Conservation (phyloP, 2,329 filamentous ascomycete genomes). For the Apiospora arundinis region DNA sequence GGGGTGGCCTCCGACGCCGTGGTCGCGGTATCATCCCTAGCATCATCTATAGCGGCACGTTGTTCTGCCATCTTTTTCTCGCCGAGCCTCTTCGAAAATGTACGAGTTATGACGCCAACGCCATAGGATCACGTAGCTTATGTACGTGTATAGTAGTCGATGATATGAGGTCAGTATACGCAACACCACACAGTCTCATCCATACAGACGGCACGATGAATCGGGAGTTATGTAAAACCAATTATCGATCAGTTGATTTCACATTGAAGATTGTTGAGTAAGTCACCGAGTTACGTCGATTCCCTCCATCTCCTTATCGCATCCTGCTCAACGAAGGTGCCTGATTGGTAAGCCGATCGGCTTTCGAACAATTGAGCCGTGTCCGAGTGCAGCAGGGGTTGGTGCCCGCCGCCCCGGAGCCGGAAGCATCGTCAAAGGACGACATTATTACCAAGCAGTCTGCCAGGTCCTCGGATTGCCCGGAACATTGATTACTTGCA, state of each 20-base stretch:
- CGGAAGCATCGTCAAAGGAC: background rate
- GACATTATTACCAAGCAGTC: background rate
- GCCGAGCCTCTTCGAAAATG: background rate
- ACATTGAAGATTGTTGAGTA: background rate
- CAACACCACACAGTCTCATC: background rate
- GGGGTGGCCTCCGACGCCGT: conserved; percentile 36
- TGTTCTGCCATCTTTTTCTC: background rate
- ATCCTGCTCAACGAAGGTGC: background rate
- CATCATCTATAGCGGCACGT: background rate
- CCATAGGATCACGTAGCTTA: background rate
- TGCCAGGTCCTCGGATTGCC: conserved; percentile 13
- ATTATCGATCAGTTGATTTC: background rate
- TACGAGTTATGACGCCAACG: background rate
- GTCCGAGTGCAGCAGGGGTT: background rate
- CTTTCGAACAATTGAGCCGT: background rate
- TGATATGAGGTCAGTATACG: background rate
- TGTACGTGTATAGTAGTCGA: background rate
- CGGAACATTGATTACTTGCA: background rate
- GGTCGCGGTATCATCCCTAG: conserved; percentile 7
- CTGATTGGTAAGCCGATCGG: conserved; percentile 21
- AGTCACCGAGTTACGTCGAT: background rate
- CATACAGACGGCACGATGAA: background rate
- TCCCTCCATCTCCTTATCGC: background rate
- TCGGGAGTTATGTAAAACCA: background rate
- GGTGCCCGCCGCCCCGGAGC: background rate